These are phyloP conservation scores for Teratosphaeria viscida DNA, from an alignment of 2,329 filamentous ascomycete species.

Conservation along the genomic window DNA sequence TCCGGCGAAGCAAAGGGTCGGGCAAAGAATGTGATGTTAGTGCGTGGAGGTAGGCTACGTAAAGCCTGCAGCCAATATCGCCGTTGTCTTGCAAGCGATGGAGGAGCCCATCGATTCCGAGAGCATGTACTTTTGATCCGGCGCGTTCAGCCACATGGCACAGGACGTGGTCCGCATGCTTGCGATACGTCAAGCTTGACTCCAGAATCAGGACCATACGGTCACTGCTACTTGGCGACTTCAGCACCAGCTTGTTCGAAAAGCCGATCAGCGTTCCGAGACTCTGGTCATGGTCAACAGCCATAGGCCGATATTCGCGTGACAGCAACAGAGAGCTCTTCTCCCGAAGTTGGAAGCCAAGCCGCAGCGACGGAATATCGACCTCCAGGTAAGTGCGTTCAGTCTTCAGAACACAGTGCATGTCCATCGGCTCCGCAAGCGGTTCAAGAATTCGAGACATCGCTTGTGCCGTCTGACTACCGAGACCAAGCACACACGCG, in stretches of 20 bases:
- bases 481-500: constrained; percentile 7
- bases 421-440: constrained; percentile 5
- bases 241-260: constrained; percentile 46
- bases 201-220: constrained; percentile 42
- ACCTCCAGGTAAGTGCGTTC: constrained; percentile 6
- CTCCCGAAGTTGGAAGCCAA: constrained; percentile 12
- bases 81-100: constrained; percentile 47
- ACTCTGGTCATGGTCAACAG: constrained; percentile 44
- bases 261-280: constrained; percentile 52
- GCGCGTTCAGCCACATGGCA: constrained; percentile 23
- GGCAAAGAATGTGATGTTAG: constrained; percentile 48
- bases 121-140: constrained; percentile 45
- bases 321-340: constrained; percentile 8
- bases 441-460: constrained; percentile 39
- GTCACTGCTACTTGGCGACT: constrained; percentile 24
- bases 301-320: constrained; percentile 11
- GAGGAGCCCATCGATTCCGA: constrained; percentile 45
- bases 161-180: constrained; percentile 26
- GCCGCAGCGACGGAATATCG: constrained; percentile 12
- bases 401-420: constrained; percentile 8
- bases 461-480: constrained; percentile 33
- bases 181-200: background rate
- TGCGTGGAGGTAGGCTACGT: constrained; percentile 46
- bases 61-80: constrained; percentile 28
- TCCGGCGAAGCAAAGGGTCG: constrained; percentile 48